These are phyloP conservation scores for Phellopilus nigrolimitatus DNA, from an alignment of 1,284 basidiomycete species.

Conservation along the genomic window DNA sequence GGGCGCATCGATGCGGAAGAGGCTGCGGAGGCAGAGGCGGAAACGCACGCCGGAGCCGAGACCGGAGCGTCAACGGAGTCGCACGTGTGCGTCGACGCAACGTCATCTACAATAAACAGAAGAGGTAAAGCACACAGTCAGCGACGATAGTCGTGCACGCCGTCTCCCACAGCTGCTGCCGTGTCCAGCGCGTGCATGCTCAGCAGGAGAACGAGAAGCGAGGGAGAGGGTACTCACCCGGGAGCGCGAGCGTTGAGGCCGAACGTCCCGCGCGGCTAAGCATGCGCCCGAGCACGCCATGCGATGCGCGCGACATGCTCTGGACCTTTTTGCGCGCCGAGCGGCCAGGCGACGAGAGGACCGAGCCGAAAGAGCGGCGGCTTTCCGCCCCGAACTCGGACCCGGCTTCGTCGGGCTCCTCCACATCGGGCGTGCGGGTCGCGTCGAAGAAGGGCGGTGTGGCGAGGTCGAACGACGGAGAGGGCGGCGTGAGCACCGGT, in stretches of 20 bases:
- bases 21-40: neutral
- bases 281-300: constrained; percentile 1
- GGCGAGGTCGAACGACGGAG: constrained; percentile 18
- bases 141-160: constrained; percentile 8
- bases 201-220: neutral
- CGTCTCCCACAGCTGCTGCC: constrained; percentile 4
- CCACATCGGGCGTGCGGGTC: neutral
- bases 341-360: constrained; percentile 4
- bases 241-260: constrained; percentile 16
- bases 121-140: constrained; percentile 10
- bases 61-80: neutral
- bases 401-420: neutral
- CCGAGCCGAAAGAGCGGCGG: constrained; percentile 11
- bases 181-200: constrained; percentile 2
- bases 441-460: constrained; percentile 7
- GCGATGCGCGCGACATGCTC: constrained; percentile 6
- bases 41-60: neutral
- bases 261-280: constrained; percentile 10
- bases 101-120: constrained; percentile 13
- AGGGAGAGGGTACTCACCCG: constrained; percentile 11
- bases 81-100: neutral
- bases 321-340: constrained; percentile 12
- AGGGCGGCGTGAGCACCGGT: constrained; percentile 16
- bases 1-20: neutral
- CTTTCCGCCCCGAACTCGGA: no score